These are phyloP conservation scores for Tympanopsis confertula DNA, from an alignment of 2,329 filamentous ascomycete species.

Conservation along the genomic window DNA sequence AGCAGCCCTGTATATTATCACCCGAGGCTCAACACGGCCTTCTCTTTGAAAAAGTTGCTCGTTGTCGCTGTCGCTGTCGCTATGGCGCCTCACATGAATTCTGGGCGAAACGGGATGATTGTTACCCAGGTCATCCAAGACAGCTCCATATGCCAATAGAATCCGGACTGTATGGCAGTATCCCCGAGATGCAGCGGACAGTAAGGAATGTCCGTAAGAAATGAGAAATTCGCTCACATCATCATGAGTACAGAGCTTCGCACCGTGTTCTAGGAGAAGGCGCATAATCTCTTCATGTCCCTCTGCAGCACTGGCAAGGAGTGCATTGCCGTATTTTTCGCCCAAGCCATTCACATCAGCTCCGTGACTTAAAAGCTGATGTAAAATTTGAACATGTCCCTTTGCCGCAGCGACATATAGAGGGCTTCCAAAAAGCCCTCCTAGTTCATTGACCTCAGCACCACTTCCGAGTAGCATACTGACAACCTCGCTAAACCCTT, in stretches of 20 bases:
- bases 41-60: too few relatives aligned
- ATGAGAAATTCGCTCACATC: too few relatives aligned
- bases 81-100: too few relatives aligned
- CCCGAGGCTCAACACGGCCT: too few relatives aligned
- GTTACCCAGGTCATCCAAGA: too few relatives aligned
- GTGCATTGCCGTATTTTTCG: background rate
- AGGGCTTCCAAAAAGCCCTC: background rate
- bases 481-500: background rate
- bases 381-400: background rate
- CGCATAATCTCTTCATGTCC: background rate
- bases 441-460: background rate
- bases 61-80: too few relatives aligned
- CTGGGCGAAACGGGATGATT: too few relatives aligned
- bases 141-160: too few relatives aligned
- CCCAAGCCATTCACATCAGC: background rate
- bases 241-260: background rate
- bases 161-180: too few relatives aligned
- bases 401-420: background rate
- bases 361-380: background rate
- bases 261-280: background rate
- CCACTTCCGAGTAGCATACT: background rate
- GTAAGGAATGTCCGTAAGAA: background rate
- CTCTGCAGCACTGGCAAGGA: background rate
- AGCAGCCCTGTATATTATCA: too few relatives aligned
- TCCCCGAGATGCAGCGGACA: too few relatives aligned